Evolutionary conservation across 2,329 filamentous ascomycete genomes (phyloP).

Genomic region (Xylaria sp.): DNA sequence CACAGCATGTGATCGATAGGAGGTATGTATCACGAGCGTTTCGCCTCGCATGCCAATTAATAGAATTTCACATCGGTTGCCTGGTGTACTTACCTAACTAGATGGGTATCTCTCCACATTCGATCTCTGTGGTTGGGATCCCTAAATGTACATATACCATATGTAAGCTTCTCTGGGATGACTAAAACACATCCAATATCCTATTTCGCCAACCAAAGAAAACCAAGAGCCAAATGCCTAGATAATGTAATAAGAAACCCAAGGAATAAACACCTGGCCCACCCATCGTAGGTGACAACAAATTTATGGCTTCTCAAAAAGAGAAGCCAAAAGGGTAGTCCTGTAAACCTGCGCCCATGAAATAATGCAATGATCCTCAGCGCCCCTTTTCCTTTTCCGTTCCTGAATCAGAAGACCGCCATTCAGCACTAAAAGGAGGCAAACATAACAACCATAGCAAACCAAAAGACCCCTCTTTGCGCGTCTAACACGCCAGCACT

Average conservation of each 20-base stretch:
- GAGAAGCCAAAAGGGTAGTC: neutral
- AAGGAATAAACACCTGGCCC: neutral
- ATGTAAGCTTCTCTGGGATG: neutral
- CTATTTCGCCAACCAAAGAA: constrained; percentile 5
- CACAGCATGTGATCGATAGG: constrained; percentile 24
- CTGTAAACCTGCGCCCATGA: constrained; percentile 17
- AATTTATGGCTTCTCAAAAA: neutral
- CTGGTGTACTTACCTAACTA: constrained; percentile 14
- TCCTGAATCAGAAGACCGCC: constrained; percentile 1
- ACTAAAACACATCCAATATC: constrained; percentile 14
- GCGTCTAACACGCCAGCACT: constrained; percentile 17
- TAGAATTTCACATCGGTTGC: constrained; percentile 1
- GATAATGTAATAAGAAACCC: neutral
- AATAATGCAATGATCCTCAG: constrained; percentile 13
- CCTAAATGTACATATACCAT: neutral
- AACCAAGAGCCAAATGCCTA: neutral
- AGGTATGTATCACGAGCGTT: constrained; percentile 29
- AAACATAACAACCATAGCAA: constrained; percentile 26
- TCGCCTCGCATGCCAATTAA: constrained; percentile 1
- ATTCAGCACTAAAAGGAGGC: constrained; percentile 3
- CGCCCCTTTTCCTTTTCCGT: neutral
- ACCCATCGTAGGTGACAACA: neutral
- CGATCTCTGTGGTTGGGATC: neutral
- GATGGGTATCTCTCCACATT: constrained; percentile 1
- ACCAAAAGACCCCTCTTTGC: constrained; percentile 26